phyloP scores from a whole-genome alignment of 257 asterid genomes.

The Solanum chilense region DNA sequence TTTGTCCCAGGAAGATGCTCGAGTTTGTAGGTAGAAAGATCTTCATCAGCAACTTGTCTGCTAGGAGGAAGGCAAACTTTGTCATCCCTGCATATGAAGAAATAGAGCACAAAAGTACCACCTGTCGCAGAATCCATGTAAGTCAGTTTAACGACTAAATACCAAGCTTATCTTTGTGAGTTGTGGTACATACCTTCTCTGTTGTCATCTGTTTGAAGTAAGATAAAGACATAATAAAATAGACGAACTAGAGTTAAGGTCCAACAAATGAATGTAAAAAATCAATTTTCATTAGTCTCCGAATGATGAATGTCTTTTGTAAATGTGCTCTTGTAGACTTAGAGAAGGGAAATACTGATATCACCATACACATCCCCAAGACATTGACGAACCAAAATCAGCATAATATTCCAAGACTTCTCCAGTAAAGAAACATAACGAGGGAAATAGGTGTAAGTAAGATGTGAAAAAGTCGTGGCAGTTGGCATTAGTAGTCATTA shows the following conservation, averaged over 20 bases:
- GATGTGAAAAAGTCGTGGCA: background rate
- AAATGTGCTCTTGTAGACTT: conserved; percentile 89
- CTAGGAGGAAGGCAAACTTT: conserved; percentile 90
- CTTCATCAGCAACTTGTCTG: conserved; percentile 26
- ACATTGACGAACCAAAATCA: conserved; percentile 80
- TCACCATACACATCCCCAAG: too few species aligned
- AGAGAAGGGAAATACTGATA: conserved; percentile 52
- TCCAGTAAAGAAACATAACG: conserved; percentile 1
- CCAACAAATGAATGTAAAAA: conserved; percentile 78
- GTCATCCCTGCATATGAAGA: conserved; percentile 50
- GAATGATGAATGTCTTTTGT: conserved; percentile 95
- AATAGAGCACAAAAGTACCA: too few species aligned
- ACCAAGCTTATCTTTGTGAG: background rate
- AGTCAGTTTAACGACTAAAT: background rate
- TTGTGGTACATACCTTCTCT: conserved; percentile 61
- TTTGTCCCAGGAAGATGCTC: too few species aligned
- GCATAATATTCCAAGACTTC: conserved; percentile 79
- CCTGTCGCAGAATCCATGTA: background rate
- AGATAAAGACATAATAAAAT: conserved; percentile 76
- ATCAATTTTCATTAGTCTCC: conserved; percentile 80
- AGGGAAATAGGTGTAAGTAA: background rate
- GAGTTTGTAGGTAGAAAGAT: too few species aligned
- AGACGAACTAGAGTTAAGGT: conserved; percentile 81
- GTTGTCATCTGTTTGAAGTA: conserved; percentile 89
- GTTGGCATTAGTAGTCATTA: too few species aligned